Conservation (phyloP, 129 eudicot genomes). For the Lactuca sativa region DNA sequence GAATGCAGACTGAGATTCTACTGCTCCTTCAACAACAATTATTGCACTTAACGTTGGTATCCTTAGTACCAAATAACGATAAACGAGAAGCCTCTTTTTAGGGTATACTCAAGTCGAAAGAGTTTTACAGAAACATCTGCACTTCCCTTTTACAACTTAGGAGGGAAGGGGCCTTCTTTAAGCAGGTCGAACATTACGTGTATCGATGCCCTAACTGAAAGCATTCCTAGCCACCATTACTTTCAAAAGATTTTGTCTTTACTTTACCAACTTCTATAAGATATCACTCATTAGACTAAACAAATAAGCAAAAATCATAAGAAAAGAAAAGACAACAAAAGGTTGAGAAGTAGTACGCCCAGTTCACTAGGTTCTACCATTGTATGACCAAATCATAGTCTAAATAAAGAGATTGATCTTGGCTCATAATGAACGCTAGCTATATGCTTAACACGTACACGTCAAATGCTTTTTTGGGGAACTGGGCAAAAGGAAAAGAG, state of each 20-base stretch:
- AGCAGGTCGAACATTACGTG: not conserved
- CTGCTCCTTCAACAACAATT: not conserved
- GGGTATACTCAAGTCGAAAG: not conserved
- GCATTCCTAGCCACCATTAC: constrained; percentile 5
- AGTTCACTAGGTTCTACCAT: constrained; percentile 2
- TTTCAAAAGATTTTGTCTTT: not conserved
- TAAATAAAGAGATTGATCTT: too few species aligned
- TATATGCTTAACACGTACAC: not conserved
- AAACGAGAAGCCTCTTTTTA: not conserved
- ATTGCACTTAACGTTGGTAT: not conserved
- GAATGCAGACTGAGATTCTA: not conserved
- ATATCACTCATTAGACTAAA: not conserved
- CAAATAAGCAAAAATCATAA: too few species aligned
- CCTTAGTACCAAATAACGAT: not conserved
- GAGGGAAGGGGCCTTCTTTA: too few species aligned
- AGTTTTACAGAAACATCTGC: not conserved
- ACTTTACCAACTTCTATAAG: constrained; percentile 1
- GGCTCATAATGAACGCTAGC: too few species aligned
- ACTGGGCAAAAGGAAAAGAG: constrained; percentile 5
- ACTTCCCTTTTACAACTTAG: not conserved
- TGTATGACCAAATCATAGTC: constrained; percentile 6
- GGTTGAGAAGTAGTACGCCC: constrained; percentile 4
- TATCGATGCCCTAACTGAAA: not conserved
- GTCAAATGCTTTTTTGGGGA: not conserved
- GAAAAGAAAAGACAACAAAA: not conserved